Conservation (phyloP, 768 basidiomycete species). For the Pholiota microspora region DNA sequence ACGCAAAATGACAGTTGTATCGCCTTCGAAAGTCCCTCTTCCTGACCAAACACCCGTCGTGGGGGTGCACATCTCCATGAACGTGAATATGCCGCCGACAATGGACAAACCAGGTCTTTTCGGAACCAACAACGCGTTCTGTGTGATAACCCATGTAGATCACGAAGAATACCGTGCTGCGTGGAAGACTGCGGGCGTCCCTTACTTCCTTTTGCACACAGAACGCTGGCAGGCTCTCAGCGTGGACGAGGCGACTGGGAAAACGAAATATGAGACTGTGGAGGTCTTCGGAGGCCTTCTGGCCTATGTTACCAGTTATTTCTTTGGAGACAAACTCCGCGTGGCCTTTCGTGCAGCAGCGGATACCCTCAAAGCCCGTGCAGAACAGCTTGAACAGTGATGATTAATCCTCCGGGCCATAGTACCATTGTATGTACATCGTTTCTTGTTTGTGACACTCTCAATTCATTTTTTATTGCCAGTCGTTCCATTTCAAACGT, state of each 20-base stretch:
- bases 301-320: conserved; percentile 51
- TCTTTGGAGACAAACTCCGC: conserved; percentile 40
- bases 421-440: not conserved
- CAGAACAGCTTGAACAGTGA: conserved; percentile 31
- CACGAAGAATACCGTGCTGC: conserved; percentile 51
- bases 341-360: conserved; percentile 53
- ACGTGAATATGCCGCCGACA: conserved; percentile 61
- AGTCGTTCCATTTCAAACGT: not conserved
- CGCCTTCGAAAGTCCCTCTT: conserved; percentile 36
- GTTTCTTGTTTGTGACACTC: not conserved
- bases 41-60: conserved; percentile 46
- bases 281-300: conserved; percentile 58
- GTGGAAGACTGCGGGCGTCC: conserved; percentile 46
- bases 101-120: conserved; percentile 41
- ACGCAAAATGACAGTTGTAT: conserved; percentile 47
- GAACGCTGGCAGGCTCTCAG: conserved; percentile 67
- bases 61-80: conserved; percentile 48
- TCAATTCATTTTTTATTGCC: not conserved
- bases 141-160: conserved; percentile 49
- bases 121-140: conserved; percentile 38
- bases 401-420: not conserved
- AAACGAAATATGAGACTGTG: conserved; percentile 61
- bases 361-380: conserved; percentile 50
- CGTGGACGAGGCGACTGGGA: conserved; percentile 43
- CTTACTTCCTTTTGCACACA: conserved; percentile 46